phyloP scores from a whole-genome alignment of 768 basidiomycete species.

The Phanerochaete carnosa region DNA sequence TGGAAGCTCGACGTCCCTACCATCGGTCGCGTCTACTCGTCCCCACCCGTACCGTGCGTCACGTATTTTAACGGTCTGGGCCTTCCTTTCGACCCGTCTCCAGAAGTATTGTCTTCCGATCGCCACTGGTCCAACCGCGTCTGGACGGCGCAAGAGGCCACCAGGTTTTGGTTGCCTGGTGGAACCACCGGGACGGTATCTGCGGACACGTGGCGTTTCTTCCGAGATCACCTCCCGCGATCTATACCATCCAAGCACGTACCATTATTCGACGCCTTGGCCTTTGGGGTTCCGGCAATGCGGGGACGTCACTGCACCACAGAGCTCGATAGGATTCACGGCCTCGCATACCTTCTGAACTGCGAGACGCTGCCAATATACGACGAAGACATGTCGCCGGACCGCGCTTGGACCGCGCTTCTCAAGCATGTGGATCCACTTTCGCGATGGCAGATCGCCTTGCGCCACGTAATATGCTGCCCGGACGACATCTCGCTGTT shows the following conservation, averaged over 20 bases:
- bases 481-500: neutral
- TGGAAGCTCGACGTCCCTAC: constrained; percentile 8
- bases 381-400: neutral
- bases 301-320: neutral
- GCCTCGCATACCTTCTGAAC: neutral
- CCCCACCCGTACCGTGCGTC: neutral
- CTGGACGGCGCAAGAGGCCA: constrained; percentile 4
- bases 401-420: neutral
- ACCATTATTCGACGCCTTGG: too few relatives aligned
- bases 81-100: neutral
- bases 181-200: neutral
- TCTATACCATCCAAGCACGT: too few relatives aligned
- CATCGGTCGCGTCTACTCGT: constrained; percentile 1
- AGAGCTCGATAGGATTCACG: neutral
- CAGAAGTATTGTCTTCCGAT: neutral
- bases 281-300: neutral
- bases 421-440: neutral
- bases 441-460: neutral
- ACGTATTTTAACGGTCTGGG: constrained; percentile 4
- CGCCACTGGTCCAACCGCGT: constrained; percentile 8
- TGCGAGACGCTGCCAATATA: neutral
- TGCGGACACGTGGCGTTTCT: too few relatives aligned
- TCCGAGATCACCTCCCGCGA: neutral
- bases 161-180: neutral
- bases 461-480: neutral